Conservation (phyloP, 2,329 filamentous ascomycete species). For the Aspergillus clavatus region DNA sequence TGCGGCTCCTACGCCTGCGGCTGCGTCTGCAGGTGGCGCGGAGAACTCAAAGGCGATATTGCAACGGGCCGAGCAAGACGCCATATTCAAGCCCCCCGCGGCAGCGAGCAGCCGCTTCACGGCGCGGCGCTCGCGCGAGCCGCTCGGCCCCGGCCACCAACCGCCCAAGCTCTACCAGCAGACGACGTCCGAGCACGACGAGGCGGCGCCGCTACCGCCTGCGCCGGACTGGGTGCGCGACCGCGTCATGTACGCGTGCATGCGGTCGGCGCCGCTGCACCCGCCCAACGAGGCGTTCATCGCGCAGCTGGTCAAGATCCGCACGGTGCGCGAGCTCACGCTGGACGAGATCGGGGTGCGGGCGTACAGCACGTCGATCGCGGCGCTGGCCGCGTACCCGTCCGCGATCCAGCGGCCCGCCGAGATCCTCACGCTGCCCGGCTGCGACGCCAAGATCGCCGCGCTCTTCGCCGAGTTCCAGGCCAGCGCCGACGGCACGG, state of each 20-base stretch:
- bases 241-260: constrained; percentile 68
- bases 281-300: constrained; percentile 74
- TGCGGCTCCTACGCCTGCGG: constrained; percentile 24
- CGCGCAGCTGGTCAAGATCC: constrained; percentile 66
- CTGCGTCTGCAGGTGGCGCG: constrained; percentile 6
- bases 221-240: constrained; percentile 66
- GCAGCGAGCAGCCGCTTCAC: neutral
- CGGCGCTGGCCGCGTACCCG: constrained; percentile 77
- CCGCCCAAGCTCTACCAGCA: constrained; percentile 55
- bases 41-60: constrained; percentile 39
- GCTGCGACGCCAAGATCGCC: constrained; percentile 76
- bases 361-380: constrained; percentile 84
- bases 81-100: constrained; percentile 18
- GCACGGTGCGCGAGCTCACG: constrained; percentile 63
- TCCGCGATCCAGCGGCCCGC: constrained; percentile 44
- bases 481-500: constrained; percentile 48
- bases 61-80: constrained; percentile 51
- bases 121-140: constrained; percentile 20
- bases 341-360: constrained; percentile 74
- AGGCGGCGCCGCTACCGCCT: constrained; percentile 52
- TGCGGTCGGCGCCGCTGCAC: constrained; percentile 66
- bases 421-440: constrained; percentile 58
- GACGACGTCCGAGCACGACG: constrained; percentile 75
- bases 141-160: constrained; percentile 12
- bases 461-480: constrained; percentile 73